Base-by-base conservation (phyloP, 2,329 filamentous ascomycete genomes). In the Nemania sp. region DNA sequence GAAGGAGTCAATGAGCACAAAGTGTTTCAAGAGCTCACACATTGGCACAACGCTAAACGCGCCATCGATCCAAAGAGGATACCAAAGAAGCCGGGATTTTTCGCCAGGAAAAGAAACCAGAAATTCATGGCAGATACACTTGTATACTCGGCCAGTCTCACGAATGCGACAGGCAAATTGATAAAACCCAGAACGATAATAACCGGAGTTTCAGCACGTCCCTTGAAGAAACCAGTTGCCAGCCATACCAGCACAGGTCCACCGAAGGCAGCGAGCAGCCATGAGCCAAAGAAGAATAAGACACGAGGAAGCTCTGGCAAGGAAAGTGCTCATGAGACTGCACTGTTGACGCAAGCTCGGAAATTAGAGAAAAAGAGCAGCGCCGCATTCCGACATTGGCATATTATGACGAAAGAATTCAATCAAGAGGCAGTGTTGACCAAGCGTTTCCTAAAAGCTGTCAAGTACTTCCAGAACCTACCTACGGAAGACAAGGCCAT, bases 81-180 rank as follows among this genome's bases (percentile, higher is more conserved):
- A 5, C 66, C 65, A 0, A 72, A 68, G 34, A 57, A 67, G 7
- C 69, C 65, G 13, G 72, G 65, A 1, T 74, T 69, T 48, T 73
- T 61, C 25, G 72, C 78, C 6, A 74, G 72, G 54, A 80, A 76
- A 63, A 77, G 76, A 54, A 86, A 88, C 46, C 88, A 92, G 67
- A 79, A 78, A 53, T 87, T 85, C 69, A 89, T 90, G 83, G 81
- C 83, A 1, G 87, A 90, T 60, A 89, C 89, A 74, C 80, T 81
- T 29, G 78, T 81, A 1, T 92, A 92, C 70, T 87, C 90, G 1
- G 87, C 86, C 12, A 90, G 87, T 72, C 77, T 92, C 48, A 90
- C 87, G 0, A 88, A 87, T 58, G 79, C 85, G 0, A 78, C 81
- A 1, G 88, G 87, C 2, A 89, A 86, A 64, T 77, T 77, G 2